Base-by-base conservation (phyloP, 2,329 filamentous ascomycete species). In the Cladobotryum protrusum region DNA sequence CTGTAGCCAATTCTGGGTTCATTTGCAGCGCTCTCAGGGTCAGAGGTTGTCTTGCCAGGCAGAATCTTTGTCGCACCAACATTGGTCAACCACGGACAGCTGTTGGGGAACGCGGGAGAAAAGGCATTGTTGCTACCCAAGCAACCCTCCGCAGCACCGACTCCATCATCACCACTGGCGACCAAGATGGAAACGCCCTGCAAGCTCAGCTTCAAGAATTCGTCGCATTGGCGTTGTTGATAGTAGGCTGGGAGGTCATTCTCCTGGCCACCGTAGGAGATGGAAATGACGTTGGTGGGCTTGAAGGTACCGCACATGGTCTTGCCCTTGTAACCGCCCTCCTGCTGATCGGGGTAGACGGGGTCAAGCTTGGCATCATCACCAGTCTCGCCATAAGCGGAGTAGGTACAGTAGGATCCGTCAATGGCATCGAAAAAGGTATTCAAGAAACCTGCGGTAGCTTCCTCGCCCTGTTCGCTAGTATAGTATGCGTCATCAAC, bases 391-490 rank as follows among this genome's bases (percentile, higher is more conserved):
- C 72, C 72, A 50, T 67, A 77, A 1, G 74, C 74, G n/a, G 65
- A 65, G 54, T 72, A 75, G 8, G 68, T 71, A 65, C 78, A 79
- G 62, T 79, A 80, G 43, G 69, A 72, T 3, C 74, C 75, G 54
- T 78, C 75, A 37, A 78, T 67, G 29, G 75, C 76, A 49, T 78
- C 74, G 40, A 75, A 67, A 58, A 78, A 75, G 32, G 72, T 74
- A 58, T 75, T 74, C 20, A 52, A 47, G 20, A 59, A 72, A 62
- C 42, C 71, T 54, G 48, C 57, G 60, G 57, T 49, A 62, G 42
- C 59, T 61, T 19, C 57, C 63, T 33, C 33, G 45, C 24, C 24
- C 3, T n/a, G 6, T 11, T 19, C 19, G 6, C 39, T 42, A 2
- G 47, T 43, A 6, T 49, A 49, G 17, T 36, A 42, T 2, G 65